Conservation (phyloP, 257 asterid genomes). For the Fraxinus americana region DNA sequence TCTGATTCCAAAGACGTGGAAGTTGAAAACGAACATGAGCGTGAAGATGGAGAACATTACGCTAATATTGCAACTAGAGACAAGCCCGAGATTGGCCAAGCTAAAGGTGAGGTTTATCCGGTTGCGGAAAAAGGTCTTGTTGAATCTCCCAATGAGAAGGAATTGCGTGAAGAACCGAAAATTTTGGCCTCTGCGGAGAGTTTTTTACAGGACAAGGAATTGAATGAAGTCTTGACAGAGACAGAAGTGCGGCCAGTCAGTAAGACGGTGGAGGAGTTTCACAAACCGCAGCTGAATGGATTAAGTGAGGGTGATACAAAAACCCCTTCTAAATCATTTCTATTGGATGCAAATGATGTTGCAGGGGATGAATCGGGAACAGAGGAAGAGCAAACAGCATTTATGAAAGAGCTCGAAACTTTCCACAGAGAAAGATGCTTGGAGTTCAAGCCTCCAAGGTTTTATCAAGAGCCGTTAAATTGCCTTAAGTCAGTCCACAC, state of each 20-base stretch:
- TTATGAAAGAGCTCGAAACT: conserved; percentile 72
- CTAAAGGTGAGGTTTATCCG: conserved; percentile 11
- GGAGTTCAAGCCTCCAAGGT: conserved; percentile 86
- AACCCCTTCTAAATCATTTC: conserved; percentile 49
- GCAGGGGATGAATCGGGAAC: conserved; percentile 69
- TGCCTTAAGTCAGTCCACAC: conserved; percentile 71
- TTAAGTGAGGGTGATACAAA: conserved; percentile 34
- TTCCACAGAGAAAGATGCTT: conserved; percentile 71
- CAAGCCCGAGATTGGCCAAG: conserved; percentile 3
- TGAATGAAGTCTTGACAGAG: conserved; percentile 30
- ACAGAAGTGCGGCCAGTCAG: conserved; percentile 31
- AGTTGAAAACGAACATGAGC: conserved; percentile 24
- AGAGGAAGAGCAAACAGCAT: conserved; percentile 76
- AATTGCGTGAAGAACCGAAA: background rate
- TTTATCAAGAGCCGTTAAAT: conserved; percentile 82
- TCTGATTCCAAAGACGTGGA: conserved; percentile 25
- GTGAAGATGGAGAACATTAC: conserved; percentile 16
- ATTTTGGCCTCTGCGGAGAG: conserved; percentile 33
- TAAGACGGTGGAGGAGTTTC: conserved; percentile 35
- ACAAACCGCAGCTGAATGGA: conserved; percentile 27
- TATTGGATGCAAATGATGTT: conserved; percentile 52
- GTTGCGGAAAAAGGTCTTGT: conserved; percentile 9
- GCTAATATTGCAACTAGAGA: conserved; percentile 21
- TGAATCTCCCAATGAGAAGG: background rate
- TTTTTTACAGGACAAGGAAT: conserved; percentile 37